These are phyloP conservation scores for Paramecium bursaria DNA, from an alignment of 73 alveolate species.

Conservation along the genomic window DNA sequence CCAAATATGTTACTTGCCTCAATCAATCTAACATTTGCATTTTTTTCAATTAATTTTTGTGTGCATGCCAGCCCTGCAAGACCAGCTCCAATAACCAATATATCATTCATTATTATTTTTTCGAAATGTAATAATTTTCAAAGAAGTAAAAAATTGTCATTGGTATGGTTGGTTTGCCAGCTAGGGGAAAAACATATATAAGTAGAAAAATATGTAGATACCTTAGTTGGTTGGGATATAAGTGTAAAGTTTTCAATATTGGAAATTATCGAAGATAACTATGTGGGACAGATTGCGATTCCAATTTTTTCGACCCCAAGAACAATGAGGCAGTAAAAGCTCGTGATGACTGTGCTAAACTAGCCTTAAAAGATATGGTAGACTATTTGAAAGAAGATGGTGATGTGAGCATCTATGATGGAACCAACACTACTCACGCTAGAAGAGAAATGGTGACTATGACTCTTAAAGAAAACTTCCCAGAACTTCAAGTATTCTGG, in stretches of 20 bases:
- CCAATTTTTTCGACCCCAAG: constrained; percentile 49
- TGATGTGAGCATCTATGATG: constrained; percentile 80
- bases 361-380: constrained; percentile 69
- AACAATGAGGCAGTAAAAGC: constrained; percentile 60
- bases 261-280: constrained; percentile 69
- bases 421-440: constrained; percentile 72
- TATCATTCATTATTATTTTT: no score
- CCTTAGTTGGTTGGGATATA: constrained; percentile 75
- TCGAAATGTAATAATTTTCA: constrained; percentile 44
- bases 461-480: constrained; percentile 16
- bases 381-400: constrained; percentile 72
- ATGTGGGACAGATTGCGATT: constrained; percentile 42
- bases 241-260: constrained; percentile 75
- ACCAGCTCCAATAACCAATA: constrained; percentile 46
- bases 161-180: constrained; percentile 83
- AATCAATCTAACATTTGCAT: background rate
- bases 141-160: constrained; percentile 68
- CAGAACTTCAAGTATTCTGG: constrained; percentile 66
- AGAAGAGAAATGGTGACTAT: constrained; percentile 58
- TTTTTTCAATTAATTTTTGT: background rate
- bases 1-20: constrained; percentile 44
- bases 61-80: constrained; percentile 38
- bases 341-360: constrained; percentile 45
- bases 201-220: constrained; percentile 75
- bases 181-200: constrained; percentile 81